Base-by-base conservation (phyloP, 2,329 filamentous ascomycete species). In the Fragosphaeria purpurea region DNA sequence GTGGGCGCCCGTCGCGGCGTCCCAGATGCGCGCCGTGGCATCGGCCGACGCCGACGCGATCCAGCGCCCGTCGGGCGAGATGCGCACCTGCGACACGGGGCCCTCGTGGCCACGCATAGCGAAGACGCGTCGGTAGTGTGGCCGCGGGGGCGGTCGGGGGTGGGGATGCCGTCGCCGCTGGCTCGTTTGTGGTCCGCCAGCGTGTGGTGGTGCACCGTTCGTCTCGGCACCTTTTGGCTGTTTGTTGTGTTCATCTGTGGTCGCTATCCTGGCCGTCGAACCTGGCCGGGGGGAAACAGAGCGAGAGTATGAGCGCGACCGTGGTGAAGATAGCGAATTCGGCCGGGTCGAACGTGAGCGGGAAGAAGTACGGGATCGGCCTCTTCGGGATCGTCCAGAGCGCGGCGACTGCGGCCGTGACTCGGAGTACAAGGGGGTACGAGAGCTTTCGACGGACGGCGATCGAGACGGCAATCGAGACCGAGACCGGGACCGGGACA, bases 11-110 rank as follows among this genome's bases (percentile, higher is more conserved):
- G 85, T 90, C 1, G 68, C 65, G 1, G 87, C 82, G 63, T 90
- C 82, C 90, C 93, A 98, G 53, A 97, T 83, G 67, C 93, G 95
- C 62, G 95, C 79, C 7, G 88, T 93, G 50, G 81, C 85, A 68
- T 98, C 93, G 22, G 91, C 88, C 37, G 88, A 95, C 48, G 85
- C 86, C 55, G 86, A 93, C 22, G 93, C 93, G 57, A 98, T 87
- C 81, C 86, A 93, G 35, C 79, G 78, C 5, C 89, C 88, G 67
- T 96, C 85, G 0, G 91, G 93, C 1, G 90, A 96, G 67, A 96
- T 94, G 59, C 86, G 86, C 46, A 95, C 88, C 49, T 88, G 83
- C 2, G 90, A 86, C 1, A 97, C 80, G 30, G 87, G 83, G 53
- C 83, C 82, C 46, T 79, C 75, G 69, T 97, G 91, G 2, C 89